phyloP scores from a whole-genome alignment of 352 stramenopile species.

The Pythium pectinolyticum region DNA sequence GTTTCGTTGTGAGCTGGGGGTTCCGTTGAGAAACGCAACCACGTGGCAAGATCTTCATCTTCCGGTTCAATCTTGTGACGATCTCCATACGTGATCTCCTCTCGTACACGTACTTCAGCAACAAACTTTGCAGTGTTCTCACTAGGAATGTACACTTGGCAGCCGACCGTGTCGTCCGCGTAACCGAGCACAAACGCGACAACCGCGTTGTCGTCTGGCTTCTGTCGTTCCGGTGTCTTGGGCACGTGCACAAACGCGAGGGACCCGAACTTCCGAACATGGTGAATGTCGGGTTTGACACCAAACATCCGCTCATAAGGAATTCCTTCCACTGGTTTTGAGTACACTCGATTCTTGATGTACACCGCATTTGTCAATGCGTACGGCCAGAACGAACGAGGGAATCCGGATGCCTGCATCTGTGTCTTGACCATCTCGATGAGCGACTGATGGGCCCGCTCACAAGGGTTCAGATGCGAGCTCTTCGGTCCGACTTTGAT shows the following conservation, averaged over 20 bases:
- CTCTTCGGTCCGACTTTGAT: too few relatives aligned
- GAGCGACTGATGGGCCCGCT: too few relatives aligned
- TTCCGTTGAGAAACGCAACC: neutral
- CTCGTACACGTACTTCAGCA: neutral
- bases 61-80: neutral
- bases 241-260: neutral
- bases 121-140: neutral
- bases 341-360: too few relatives aligned
- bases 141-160: neutral
- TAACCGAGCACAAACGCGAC: neutral
- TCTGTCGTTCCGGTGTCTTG: neutral
- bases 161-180: neutral
- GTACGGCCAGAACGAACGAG: too few relatives aligned
- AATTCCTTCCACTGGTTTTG: too few relatives aligned
- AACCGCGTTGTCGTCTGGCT: neutral
- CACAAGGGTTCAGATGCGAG: too few relatives aligned
- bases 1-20: too few relatives aligned
- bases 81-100: slow-evolving; percentile 1
- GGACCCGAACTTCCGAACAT: neutral
- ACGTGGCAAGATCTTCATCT: neutral
- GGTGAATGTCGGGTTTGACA: too few relatives aligned
- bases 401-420: too few relatives aligned
- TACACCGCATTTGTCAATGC: too few relatives aligned
- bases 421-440: too few relatives aligned
- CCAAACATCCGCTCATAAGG: too few relatives aligned